These are phyloP conservation scores for Dictyostelium capitatum DNA, from an alignment of 78 protist genomes.

Conservation along the genomic window DNA sequence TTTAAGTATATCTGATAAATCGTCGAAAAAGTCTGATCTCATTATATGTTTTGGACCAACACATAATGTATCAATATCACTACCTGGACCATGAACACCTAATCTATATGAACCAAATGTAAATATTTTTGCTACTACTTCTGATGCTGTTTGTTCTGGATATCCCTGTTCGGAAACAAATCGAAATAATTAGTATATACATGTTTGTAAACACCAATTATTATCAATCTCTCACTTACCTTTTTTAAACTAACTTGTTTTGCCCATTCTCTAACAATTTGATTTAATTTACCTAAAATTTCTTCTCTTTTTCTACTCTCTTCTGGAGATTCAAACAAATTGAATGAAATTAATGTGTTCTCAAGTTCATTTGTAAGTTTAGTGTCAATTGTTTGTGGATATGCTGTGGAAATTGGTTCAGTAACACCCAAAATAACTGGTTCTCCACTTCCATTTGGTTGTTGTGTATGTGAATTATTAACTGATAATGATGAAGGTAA, in stretches of 20 bases:
- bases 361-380: conserved; percentile 59
- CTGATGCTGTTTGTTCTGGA: conserved; percentile 54
- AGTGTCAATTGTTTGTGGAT: conserved; percentile 63
- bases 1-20: conserved; percentile 62
- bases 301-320: conserved; percentile 80
- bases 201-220: not conserved
- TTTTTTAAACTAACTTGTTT: conserved; percentile 40
- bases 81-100: conserved; percentile 94
- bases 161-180: conserved; percentile 22
- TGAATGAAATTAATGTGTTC: conserved; percentile 15
- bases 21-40: conserved; percentile 91
- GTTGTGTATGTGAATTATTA: not conserved
- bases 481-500: conserved; percentile 5
- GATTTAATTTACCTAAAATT: conserved; percentile 82
- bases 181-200: too few relatives aligned
- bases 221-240: not conserved
- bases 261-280: conserved; percentile 86
- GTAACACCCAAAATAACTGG: conserved; percentile 57
- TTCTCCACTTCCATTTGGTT: not conserved
- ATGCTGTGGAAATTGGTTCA: conserved; percentile 69
- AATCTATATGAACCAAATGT: conserved; percentile 98
- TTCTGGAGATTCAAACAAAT: conserved; percentile 82
- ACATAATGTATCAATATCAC: conserved; percentile 98
- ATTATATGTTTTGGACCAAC: conserved; percentile 91
- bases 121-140: conserved; percentile 86